Base-by-base conservation (phyloP, 2,329 filamentous ascomycete species). In the Phialophora tarda region DNA sequence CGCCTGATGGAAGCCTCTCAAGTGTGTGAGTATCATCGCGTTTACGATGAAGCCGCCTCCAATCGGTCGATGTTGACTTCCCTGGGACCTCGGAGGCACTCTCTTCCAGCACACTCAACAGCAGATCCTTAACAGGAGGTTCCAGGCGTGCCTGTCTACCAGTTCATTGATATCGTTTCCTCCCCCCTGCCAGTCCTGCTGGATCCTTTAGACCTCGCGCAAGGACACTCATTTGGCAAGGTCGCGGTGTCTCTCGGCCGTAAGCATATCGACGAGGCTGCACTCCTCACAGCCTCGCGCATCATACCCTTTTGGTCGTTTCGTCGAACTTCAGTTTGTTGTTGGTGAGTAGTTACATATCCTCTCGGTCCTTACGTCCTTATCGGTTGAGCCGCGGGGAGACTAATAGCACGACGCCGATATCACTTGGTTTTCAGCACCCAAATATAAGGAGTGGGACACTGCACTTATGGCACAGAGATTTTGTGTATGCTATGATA, bases 241-340 rank as follows among this genome's bases (percentile, higher is more conserved):
- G n/a, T 28, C 24, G 10, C 17, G 12, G 30, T 17, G 14, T 30
- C 44, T 65, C 57, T 63, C 64, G 64, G 64, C 64, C 64, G 64
- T 66, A 66, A 66, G 54, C 48, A 23, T 26, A 24, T 48, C 47
- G 8, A 57, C 60, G 53, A 68, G 59, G 53, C 54, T 62, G 48
- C 34, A 51, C 41, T 30, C 24, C 44, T n/a, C 28, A 28, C 24
- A 30, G 50, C 38, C n/a, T 68, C 66, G 66, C 66, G 41, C 60
- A 47, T 28, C 5, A 61, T 65, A 58, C 66, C 51, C 14, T 30
- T 63, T 68, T 65, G 28, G 65, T 53, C 53, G 7, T 21, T 44
- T 44, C 23, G 14, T 28, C 17, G 41, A 28, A 55, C 6, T 21
- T 34, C 14, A n/a, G 47, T 21, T 56, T 30, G 17, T 44, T 63